Base-by-base conservation (phyloP, 352 stramenopile species). In the Globisporangium mamillatum region DNA sequence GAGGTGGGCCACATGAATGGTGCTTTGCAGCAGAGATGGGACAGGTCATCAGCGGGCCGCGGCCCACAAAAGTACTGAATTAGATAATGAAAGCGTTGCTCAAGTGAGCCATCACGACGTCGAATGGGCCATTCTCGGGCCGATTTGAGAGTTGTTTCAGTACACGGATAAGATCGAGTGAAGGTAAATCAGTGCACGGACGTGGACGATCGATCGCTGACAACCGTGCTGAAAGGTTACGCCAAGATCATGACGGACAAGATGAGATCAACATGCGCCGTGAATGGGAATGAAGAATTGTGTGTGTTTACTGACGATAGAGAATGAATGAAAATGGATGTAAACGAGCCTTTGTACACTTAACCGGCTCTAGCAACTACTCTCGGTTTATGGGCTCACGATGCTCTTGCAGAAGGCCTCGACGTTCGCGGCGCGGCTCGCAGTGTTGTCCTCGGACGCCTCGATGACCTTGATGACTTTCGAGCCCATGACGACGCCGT, bases 401-500 rank as follows among this genome's bases (percentile, higher is more conserved):
- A 95, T 92, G 72, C 74, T 82, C 77, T 91, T 91, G 68, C 80
- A 87, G 52, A 95, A 95, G 1, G 73, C 74, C 72, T 94, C 80
- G 61, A 94, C 86, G 52, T 82, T 85, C 29, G 80, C 77, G n/a
- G 86, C 88, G 64, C 88, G 86, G 20, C 69, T 78, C 32, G 79
- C 75, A 32, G 82, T 93, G 64, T 79, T 92, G 67, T 84, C 73
- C 0, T 80, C 75, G 29, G 86, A 74, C 27, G 81, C 80, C 62
- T 94, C 86, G 56, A 95, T 95, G 60, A 93, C 74, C 67, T 95
- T 92, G 74, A 93, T 89, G 68, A 95, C 83, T 72, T 89, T 92
- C 38, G 88, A 96, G 63, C 90, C 89, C 74, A 97, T 96, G 68
- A 97, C 89, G 48, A 94, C 86, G 46, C 89, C 90, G 57, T 98